phyloP scores from a whole-genome alignment of 176 grass and related monocot species.

The Oryza nivara region DNA sequence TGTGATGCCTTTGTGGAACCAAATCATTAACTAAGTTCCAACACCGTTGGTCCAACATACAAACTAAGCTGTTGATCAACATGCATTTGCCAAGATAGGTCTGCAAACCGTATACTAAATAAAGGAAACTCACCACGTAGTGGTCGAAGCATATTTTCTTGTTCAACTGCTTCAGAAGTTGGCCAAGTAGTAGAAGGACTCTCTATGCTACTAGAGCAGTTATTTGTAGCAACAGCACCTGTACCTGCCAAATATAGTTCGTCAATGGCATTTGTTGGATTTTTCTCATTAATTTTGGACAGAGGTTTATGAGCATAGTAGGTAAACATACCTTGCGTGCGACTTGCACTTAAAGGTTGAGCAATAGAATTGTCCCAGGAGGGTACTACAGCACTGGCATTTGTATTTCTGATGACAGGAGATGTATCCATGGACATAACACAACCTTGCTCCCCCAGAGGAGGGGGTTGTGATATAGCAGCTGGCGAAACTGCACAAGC shows the following conservation, averaged over 20 bases:
- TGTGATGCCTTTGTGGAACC: not conserved
- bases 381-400: slow-evolving; percentile 28
- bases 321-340: slow-evolving; percentile 48
- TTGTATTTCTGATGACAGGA: slow-evolving; percentile 34
- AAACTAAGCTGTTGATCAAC: not conserved
- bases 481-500: slow-evolving; percentile 38
- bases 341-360: slow-evolving; percentile 53
- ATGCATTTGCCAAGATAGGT: slow-evolving; percentile 27
- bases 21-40: not conserved
- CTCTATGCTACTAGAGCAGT: slow-evolving; percentile 73
- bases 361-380: slow-evolving; percentile 49
- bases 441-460: slow-evolving; percentile 47
- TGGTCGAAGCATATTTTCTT: slow-evolving; percentile 62
- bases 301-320: not conserved
- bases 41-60: not conserved
- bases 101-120: not conserved
- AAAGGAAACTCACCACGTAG: slow-evolving; percentile 55
- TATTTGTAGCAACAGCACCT: slow-evolving; percentile 60
- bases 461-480: slow-evolving; percentile 40
- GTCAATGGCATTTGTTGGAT: too few relatives aligned
- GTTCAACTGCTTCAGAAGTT: slow-evolving; percentile 68
- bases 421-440: slow-evolving; percentile 54
- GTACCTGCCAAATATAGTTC: slow-evolving; percentile 31
- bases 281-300: not conserved
- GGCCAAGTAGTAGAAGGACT: slow-evolving; percentile 54